A percentile compares a stretch with the other conserved stretches of the same genome.
Evolutionary conservation across 495 filamentous ascomycete species (phyloP).

Genomic region (Saxispiralis lemnorum): DNA sequence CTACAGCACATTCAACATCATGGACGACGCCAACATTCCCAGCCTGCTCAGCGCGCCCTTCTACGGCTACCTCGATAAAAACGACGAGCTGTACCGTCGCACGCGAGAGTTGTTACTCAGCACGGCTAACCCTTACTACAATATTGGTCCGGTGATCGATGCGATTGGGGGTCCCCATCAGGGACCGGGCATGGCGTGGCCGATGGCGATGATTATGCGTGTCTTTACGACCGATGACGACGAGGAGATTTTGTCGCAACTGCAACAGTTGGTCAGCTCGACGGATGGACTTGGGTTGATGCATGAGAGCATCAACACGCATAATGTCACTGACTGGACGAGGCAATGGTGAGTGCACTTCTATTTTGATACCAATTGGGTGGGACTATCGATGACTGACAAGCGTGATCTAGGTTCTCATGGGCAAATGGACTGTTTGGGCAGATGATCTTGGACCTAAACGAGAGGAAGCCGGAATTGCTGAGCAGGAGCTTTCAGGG

Average conservation of each 20-base stretch:
- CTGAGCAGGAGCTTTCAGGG: slow-evolving; percentile 27
- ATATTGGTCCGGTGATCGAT: slow-evolving; percentile 33
- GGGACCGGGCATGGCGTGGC: slow-evolving; percentile 41
- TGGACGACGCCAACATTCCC: slow-evolving; percentile 50
- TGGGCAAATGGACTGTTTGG: slow-evolving; percentile 57
- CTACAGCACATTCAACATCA: slow-evolving; percentile 33
- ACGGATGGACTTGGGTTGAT: slow-evolving; percentile 43
- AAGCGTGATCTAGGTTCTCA: slow-evolving; percentile 34
- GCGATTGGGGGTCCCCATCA: slow-evolving; percentile 40
- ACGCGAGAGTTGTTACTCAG: slow-evolving; percentile 34
- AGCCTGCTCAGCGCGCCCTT: slow-evolving; percentile 37
- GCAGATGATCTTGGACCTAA: slow-evolving; percentile 43
- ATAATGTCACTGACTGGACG: slow-evolving; percentile 35
- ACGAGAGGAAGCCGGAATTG: slow-evolving; percentile 30
- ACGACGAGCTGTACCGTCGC: slow-evolving; percentile 31
- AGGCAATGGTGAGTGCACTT: slow-evolving; percentile 35
- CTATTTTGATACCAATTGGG: not conserved
- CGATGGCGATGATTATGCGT: slow-evolving; percentile 37
- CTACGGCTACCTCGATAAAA: slow-evolving; percentile 29
- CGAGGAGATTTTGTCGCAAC: slow-evolving; percentile 29
- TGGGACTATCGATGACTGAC: slow-evolving; percentile 3
- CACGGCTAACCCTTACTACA: slow-evolving; percentile 39
- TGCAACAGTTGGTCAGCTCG: slow-evolving; percentile 32
- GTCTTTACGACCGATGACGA: slow-evolving; percentile 38
- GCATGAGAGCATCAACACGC: slow-evolving; percentile 42